These are phyloP conservation scores for Polyporus arcularius DNA, from an alignment of 768 basidiomycete genomes.

Conservation along the genomic window DNA sequence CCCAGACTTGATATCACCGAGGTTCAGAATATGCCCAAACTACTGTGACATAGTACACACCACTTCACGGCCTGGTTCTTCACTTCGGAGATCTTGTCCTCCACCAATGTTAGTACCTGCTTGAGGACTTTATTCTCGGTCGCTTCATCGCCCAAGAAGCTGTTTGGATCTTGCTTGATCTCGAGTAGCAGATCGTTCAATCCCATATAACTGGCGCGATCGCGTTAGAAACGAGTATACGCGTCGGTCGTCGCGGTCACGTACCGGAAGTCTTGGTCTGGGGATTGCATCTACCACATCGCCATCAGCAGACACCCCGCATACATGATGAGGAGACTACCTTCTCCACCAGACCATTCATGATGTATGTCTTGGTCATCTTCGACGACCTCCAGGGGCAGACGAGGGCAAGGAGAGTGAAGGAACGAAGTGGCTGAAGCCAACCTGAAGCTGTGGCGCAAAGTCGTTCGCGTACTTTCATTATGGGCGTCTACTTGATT, in stretches of 20 bases:
- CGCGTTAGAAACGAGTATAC: slow-evolving; percentile 18
- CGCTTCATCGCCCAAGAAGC: slow-evolving; percentile 81
- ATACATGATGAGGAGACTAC: slow-evolving; percentile 35
- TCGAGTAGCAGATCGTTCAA: slow-evolving; percentile 92
- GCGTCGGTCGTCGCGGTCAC: slow-evolving; percentile 24
- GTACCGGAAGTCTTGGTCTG: slow-evolving; percentile 88
- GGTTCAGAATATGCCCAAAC: background rate
- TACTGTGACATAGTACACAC: slow-evolving; percentile 42
- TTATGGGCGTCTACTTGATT: slow-evolving; percentile 7
- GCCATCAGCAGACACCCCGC: background rate
- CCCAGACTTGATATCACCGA: slow-evolving; percentile 59
- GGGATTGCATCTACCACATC: slow-evolving; percentile 74
- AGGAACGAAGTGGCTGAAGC: slow-evolving; percentile 13
- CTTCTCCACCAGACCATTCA: slow-evolving; percentile 86
- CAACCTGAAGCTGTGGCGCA: slow-evolving; percentile 21
- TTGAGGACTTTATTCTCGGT: slow-evolving; percentile 84
- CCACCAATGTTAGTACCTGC: slow-evolving; percentile 82
- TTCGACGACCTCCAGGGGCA: slow-evolving; percentile 6
- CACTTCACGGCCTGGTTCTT: slow-evolving; percentile 98
- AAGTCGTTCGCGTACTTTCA: background rate
- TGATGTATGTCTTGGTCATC: slow-evolving; percentile 85
- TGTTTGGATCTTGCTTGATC: slow-evolving; percentile 74
- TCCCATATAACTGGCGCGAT: slow-evolving; percentile 83
- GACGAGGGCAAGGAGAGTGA: background rate
- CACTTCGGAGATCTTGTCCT: slow-evolving; percentile 96